Percentiles rank a stretch among this genome's conserved stretches.
These are phyloP conservation scores for Colletotrichum higginsianum DNA, from an alignment of 2,329 filamentous ascomycete species.

Conservation along the genomic window DNA sequence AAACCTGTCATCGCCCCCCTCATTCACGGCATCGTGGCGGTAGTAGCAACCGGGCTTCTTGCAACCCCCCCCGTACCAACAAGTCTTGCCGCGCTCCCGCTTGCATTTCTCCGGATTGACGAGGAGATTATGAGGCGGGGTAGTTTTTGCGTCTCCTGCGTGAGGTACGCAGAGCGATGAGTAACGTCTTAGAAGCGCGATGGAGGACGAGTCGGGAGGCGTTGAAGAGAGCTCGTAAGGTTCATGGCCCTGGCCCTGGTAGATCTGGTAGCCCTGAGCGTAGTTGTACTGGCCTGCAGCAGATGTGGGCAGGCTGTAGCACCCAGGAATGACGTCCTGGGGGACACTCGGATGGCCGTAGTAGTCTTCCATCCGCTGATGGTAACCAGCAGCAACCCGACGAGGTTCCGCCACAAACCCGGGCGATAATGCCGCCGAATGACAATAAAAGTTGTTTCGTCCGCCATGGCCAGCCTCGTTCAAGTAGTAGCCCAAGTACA, in stretches of 20 bases:
- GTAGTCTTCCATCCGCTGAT: neutral
- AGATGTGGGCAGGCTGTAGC: neutral
- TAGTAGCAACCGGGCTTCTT: constrained; percentile 9
- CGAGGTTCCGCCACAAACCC: neutral
- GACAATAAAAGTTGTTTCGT: neutral
- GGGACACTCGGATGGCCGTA: no score
- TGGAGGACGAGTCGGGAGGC: neutral
- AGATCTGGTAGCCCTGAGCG: neutral
- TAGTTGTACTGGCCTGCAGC: no score
- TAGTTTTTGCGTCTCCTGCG: neutral
- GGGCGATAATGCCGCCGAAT: neutral
- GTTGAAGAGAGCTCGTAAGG: neutral
- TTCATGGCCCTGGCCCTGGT: neutral
- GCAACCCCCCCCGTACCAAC: neutral
- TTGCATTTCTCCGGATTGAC: neutral
- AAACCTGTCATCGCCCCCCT: no score
- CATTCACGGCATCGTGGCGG: neutral
- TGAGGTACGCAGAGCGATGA: no score
- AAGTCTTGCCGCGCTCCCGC: neutral
- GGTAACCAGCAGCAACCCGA: neutral
- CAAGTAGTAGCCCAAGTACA: neutral
- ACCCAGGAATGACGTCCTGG: neutral
- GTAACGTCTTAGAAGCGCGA: neutral
- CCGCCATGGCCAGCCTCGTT: neutral
- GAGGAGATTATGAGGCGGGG: neutral